phyloP scores from a whole-genome alignment of 75 land plant genomes.

The Pseudotsuga menziesii region DNA sequence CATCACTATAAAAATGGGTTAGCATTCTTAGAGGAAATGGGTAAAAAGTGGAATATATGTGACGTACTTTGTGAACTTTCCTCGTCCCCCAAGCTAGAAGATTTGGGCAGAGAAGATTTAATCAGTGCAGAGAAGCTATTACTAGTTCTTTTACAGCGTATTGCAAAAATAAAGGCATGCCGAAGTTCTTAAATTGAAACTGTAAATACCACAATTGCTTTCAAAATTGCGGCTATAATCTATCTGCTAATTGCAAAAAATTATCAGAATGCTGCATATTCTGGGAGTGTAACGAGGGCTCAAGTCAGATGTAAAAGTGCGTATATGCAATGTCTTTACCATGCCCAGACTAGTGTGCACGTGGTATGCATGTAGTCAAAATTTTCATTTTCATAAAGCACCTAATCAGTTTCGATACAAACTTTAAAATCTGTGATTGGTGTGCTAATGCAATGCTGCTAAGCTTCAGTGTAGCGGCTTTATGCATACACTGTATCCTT shows the following conservation, averaged over 20 bases:
- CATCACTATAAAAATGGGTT: slow-evolving; percentile 4
- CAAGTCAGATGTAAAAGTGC: neutral
- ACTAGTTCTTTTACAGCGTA: neutral
- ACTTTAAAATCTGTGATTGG: neutral
- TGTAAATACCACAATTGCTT: too few species aligned
- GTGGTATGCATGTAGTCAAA: neutral
- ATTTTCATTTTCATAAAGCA: neutral
- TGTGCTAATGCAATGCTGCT: neutral
- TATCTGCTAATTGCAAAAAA: neutral
- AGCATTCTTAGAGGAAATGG: slow-evolving; percentile 10
- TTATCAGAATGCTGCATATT: neutral
- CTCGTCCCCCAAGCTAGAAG: slow-evolving; percentile 3
- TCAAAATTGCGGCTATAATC: neutral
- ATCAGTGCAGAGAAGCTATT: neutral
- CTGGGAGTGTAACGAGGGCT: neutral
- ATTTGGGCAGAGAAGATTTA: slow-evolving; percentile 10
- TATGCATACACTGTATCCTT: neutral
- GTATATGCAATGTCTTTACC: neutral
- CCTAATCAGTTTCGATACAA: neutral
- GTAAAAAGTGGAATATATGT: slow-evolving; percentile 1
- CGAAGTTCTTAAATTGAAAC: too few species aligned
- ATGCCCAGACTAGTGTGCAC: neutral
- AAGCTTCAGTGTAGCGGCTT: neutral
- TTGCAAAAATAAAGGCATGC: slow-evolving; percentile 3
- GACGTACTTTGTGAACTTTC: slow-evolving; percentile 7